Evolutionary conservation across 331 rosid species (phyloP), one percentile per base, ranked within the genome.

Genomic region (Rhamnella rubrinervis): DNA sequence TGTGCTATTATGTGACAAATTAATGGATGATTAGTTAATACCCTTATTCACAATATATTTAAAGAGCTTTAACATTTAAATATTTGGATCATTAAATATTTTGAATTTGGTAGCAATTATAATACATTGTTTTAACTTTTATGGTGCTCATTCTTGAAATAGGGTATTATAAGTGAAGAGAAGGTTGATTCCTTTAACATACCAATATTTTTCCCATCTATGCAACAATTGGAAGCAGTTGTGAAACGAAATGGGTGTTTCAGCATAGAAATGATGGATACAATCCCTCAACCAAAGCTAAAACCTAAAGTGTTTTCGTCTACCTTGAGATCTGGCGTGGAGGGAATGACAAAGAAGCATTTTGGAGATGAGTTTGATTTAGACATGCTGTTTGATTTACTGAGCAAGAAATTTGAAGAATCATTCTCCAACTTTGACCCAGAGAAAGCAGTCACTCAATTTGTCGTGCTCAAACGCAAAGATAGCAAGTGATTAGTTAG

Each of bases 201-300:
- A 5, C 57, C 66, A 13, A 4, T 1, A 17, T 70, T 55, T 28
- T 1, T 1, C 3, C 57, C 65, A 41, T 59, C 74, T 7, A 39
- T 59, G 5, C n/a, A 70, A 23, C 55, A 70, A 41, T 28, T 70
- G 19, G 74, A 70, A 46, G 58, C 20, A 6, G 19, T 59, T 41
- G 74, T 70, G 66, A 70, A 70, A 44, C 57, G 18, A 8, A 70
- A 70, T 28, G 66, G 58, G 11, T 70, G 65, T 18, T 70, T 70
- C 74, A 57, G 58, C 59, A 17, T 55, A 14, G 73, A 55, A 21
- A 59, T 20, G 25, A 67, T 75, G 63, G 74, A 75, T 15, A 61
- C 1, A 37, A 16, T 60, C 25, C 41, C 50, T 3, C 74, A 40
- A 20, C 58, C 49, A 14, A 75, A 3, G 28, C 28, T 38, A 2